Base-by-base conservation (phyloP, 1,284 basidiomycete species). In the Ustilago crameri region DNA sequence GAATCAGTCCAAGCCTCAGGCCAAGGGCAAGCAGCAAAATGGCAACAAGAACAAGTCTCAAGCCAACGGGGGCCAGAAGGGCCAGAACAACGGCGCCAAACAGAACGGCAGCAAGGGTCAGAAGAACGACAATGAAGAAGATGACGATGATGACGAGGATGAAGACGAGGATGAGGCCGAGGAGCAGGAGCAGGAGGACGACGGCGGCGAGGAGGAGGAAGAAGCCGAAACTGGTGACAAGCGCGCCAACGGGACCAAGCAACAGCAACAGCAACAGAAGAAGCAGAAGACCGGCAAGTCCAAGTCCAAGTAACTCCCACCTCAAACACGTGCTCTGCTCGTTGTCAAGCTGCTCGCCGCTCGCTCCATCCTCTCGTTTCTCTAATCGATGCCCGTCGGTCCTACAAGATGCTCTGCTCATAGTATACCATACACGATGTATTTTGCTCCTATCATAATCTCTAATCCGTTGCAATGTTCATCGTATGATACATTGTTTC, bases 261-360 rank as follows among this genome's bases (percentile, higher is more conserved):
- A 60, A 46, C 51, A 64, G 57, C 54, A 66, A 40, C 47, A 64
- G 35, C 46, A 69, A 32, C 47, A 49, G 41, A 70, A 70, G 53
- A 63, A 70, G 57, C 67, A 70, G 27, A 70, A 70, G 67, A 70
- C 67, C 20, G 45, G 44, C 9, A 60, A 66, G 57, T 54, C 51
- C 50, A 32, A 23, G 17, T 37, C 35, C 20, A 32, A 24, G 14
- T 18, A 35, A 12, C 35, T 14, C 32, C 22, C 18, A 15, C 26
- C 7, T 12, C 40, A 15, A 18, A 12, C 14, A 8, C n/a, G 38
- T 10, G 41, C 27, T 20, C n/a, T 17, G 2, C 18, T 10, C 5
- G 10, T 47, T 26, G 9, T 15, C 41, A 12, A 7, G 7, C 22
- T 15, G 20, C 9, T 42, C n/a, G 38, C 41, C 41, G 9, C 23